These are phyloP conservation scores for Nicotiana benthamiana DNA, from an alignment of 257 asterid species.

Conservation along the genomic window DNA sequence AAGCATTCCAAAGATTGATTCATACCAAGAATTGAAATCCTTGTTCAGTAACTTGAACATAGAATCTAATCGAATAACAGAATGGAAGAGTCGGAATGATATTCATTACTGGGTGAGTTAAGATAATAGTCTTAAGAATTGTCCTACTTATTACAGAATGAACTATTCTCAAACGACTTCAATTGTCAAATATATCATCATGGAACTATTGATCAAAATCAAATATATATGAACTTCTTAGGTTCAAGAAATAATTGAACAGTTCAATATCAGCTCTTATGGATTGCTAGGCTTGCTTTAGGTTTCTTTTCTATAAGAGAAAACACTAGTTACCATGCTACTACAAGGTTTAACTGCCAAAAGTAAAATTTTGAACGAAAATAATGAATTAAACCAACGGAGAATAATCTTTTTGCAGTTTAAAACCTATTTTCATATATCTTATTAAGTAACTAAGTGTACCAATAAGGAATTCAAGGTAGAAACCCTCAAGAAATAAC, in stretches of 20 bases:
- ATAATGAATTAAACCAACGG: neutral
- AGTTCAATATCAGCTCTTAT: neutral
- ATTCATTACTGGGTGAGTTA: neutral
- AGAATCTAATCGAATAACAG: neutral
- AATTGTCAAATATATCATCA: neutral
- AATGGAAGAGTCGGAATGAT: neutral
- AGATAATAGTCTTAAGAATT: neutral
- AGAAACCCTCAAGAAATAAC: neutral
- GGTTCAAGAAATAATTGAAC: neutral
- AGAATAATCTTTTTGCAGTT: neutral
- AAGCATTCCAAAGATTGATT: neutral
- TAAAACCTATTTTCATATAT: neutral
- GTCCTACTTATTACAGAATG: neutral
- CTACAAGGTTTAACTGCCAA: neutral
- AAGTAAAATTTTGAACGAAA: neutral
- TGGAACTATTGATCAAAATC: neutral
- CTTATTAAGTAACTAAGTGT: neutral
- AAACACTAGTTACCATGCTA: neutral
- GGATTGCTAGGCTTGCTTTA: neutral
- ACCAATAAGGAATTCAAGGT: neutral
- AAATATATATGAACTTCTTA: neutral
- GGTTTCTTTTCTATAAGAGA: neutral
- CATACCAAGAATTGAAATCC: neutral
- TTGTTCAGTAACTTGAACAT: neutral
- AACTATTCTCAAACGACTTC: neutral